Percentiles rank a stretch among this genome's conserved stretches.
Conservation (phyloP, 179 eudicot genomes). For the Beta corolliflora region DNA sequence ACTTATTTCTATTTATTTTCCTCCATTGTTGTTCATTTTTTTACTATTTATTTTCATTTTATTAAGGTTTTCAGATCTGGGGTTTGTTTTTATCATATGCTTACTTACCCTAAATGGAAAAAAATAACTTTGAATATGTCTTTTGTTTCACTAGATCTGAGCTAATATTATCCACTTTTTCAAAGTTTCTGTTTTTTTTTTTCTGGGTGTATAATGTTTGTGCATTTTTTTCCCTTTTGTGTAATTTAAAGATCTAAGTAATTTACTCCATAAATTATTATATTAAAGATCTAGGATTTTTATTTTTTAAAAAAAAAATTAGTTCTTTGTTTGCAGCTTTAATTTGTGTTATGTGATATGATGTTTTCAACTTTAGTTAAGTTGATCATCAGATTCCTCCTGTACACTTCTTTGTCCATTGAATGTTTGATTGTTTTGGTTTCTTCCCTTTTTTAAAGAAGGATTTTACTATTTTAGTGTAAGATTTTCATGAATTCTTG, state of each 20-base stretch:
- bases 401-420: not conserved
- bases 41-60: not conserved
- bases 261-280: not conserved
- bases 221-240: not conserved
- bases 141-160: conserved; percentile 22
- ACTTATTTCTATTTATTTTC: not conserved
- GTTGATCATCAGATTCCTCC: not conserved
- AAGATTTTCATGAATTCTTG: no score
- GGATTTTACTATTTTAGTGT: not conserved
- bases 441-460: not conserved
- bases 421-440: not conserved
- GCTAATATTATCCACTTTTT: not conserved
- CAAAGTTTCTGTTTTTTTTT: not conserved
- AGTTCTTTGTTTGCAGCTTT: conserved; percentile 9
- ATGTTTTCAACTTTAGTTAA: not conserved
- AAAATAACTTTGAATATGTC: not conserved
- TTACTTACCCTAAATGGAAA: conserved; percentile 25
- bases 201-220: not conserved
- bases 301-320: not conserved
- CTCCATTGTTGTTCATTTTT: not conserved
- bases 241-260: conserved; percentile 10
- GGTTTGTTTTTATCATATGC: conserved; percentile 15
- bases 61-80: conserved; percentile 25
- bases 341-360: conserved; percentile 7
- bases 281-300: not conserved